Base-by-base conservation (phyloP, 2,329 filamentous ascomycete genomes). In the Diaporthe helianthi region DNA sequence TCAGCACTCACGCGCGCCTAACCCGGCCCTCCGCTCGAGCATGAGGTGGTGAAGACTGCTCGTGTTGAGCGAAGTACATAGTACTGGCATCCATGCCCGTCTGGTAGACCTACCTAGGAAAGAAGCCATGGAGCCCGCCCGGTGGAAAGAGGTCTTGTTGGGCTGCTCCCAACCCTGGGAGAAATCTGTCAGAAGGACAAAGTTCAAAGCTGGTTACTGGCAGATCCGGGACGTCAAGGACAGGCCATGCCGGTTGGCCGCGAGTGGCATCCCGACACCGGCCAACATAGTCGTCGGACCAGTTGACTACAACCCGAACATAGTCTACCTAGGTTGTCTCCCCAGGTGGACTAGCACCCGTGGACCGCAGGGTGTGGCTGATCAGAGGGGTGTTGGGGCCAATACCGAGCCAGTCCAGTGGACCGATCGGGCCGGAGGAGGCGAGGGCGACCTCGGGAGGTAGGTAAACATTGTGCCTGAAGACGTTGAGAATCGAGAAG, bases 201-300 rank as follows among this genome's bases (percentile, higher is more conserved):
- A 22, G 13, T 13, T 9, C 5, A 12, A 47, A 22, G 24, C 15
- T 10, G 22, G 22, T n/a, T 22, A 4, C 31, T 5, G 31, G 4
- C 31, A 33, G 31, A n/a, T 15, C 13, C 13, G 36, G 36, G 13
- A 38, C 4, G 12, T 22, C 26, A 24, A 22, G 55, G 41, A 15
- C 41, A 61, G 55, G 17, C 22, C 54, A 36, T 36, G 19, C 1
- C 19, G 26, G 36, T 38, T 31, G 13, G 36, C 36, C 13, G 36
- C 17, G 41, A 31, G 55, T 61, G 19, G 24, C 55, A 61, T 61
- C 38, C 55, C 55, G 55, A 47, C 17, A 13, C 55, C 38, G 55
- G 38, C 41, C 55, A 61, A 7, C 10, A 26, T 61, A n/a, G 17
- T 44, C 41, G 19, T 24, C 41, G 41, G n/a, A n/a, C n/a, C n/a